Percentiles rank a stretch among this genome's conserved stretches.
Evolutionary conservation across 371 early-diverging fungal species (phyloP).

Genomic region (Lichtheimia corymbifera): DNA sequence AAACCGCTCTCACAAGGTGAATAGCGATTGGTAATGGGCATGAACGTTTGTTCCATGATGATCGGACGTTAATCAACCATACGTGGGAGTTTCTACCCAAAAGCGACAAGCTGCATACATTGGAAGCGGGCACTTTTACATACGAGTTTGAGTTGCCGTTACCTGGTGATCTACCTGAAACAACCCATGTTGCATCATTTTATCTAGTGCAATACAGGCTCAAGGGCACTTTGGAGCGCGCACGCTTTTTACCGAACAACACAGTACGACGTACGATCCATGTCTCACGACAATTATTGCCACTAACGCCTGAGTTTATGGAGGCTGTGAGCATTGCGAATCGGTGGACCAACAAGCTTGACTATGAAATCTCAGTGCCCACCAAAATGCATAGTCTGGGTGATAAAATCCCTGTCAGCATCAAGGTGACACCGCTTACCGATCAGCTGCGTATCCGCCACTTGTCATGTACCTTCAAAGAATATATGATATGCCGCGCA

Average conservation of each 20-base stretch:
- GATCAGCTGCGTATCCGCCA: conserved; percentile 26
- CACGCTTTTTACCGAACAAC: conserved; percentile 34
- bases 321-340: conserved; percentile 38
- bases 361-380: conserved; percentile 46
- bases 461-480: conserved; percentile 39
- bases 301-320: conserved; percentile 27
- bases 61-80: conserved; percentile 31
- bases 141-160: conserved; percentile 45
- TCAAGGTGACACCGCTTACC: conserved; percentile 36
- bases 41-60: conserved; percentile 36
- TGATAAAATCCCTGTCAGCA: conserved; percentile 36
- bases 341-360: conserved; percentile 42
- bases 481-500: conserved; percentile 39
- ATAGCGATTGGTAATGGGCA: conserved; percentile 31
- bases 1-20: background rate
- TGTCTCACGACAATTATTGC: conserved; percentile 28
- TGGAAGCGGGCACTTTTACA: conserved; percentile 30
- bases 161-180: conserved; percentile 44
- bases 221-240: conserved; percentile 39
- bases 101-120: conserved; percentile 19
- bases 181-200: conserved; percentile 30
- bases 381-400: conserved; percentile 38
- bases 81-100: conserved; percentile 37
- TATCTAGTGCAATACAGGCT: conserved; percentile 41
- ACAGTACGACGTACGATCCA: conserved; percentile 18